A percentile compares a stretch with the other conserved stretches of the same genome.
phyloP scores from a whole-genome alignment of 441 rosid species.

The Gossypium davidsonii region DNA sequence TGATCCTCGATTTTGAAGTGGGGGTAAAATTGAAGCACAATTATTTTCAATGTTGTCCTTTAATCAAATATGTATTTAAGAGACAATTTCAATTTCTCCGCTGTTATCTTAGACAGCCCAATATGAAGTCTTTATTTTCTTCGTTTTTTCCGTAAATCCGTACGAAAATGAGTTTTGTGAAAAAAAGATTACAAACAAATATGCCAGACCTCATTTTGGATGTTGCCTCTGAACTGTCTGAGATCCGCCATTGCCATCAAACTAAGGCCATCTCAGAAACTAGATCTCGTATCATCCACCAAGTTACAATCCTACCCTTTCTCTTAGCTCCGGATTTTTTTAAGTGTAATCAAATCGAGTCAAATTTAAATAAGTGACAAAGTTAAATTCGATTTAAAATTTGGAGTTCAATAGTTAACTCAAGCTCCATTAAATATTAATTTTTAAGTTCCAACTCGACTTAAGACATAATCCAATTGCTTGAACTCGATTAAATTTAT shows the following conservation, averaged over 20 bases:
- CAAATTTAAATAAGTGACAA: no score
- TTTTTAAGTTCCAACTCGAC: no score
- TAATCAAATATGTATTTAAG: neutral
- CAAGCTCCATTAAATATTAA: no score
- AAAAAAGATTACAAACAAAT: constrained; percentile 3
- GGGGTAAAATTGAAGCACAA: neutral
- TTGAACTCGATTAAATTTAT: no score
- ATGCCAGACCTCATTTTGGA: constrained; percentile 12
- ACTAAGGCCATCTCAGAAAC: constrained; percentile 11
- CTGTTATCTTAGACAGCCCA: neutral
- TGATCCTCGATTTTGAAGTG: no score
- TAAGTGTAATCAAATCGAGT: no score
- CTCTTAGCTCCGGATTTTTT: neutral
- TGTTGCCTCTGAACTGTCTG: constrained; percentile 10
- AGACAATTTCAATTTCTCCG: neutral
- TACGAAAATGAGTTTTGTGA: constrained; percentile 14
- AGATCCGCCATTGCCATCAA: neutral
- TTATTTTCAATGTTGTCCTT: neutral
- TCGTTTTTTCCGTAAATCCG: neutral
- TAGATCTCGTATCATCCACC: neutral
- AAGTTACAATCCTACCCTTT: neutral
- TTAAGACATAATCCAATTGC: no score
- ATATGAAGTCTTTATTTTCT: neutral
- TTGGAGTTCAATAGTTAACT: no score
- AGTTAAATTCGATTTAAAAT: no score